Percentiles rank a stretch among this genome's conserved stretches.
Evolutionary conservation across 2,329 filamentous ascomycete genomes (phyloP).

Genomic region (Huntiella omanensis): DNA sequence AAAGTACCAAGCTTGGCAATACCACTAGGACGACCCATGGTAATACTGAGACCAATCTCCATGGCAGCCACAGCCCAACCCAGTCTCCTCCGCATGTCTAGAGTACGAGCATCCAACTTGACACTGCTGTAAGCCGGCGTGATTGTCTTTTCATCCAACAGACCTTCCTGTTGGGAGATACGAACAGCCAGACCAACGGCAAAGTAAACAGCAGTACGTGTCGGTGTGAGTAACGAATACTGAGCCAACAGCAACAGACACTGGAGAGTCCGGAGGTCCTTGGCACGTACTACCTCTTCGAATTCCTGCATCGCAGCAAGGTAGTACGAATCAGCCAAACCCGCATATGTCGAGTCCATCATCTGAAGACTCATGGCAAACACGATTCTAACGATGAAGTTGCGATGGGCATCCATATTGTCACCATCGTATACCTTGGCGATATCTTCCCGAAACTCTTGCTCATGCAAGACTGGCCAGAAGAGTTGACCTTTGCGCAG

Average conservation of each 20-base stretch:
- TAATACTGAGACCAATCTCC: constrained; percentile 75
- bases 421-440: constrained; percentile 64
- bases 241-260: constrained; percentile 74
- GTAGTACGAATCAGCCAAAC: constrained; percentile 87
- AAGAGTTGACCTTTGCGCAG: constrained; percentile 79
- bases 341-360: constrained; percentile 74
- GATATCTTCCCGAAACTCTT: constrained; percentile 54
- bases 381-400: constrained; percentile 79
- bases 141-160: constrained; percentile 81
- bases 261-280: constrained; percentile 78
- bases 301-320: constrained; percentile 72
- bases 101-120: constrained; percentile 48
- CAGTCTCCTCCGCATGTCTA: constrained; percentile 77
- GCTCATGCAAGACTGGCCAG: constrained; percentile 74
- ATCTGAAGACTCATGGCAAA: constrained; percentile 91
- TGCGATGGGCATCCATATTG: constrained; percentile 53
- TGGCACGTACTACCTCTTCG: constrained; percentile 66
- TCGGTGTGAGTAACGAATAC: constrained; percentile 84
- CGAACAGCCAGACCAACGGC: constrained; percentile 75
- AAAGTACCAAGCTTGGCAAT: constrained; percentile 69
- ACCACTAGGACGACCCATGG: constrained; percentile 68
- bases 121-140: constrained; percentile 39
- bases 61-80: constrained; percentile 79
- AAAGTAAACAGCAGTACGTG: constrained; percentile 81
- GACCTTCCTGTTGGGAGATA: constrained; percentile 72